These are phyloP conservation scores for Solanum dulcamara DNA, from an alignment of 257 asterid genomes.

Conservation along the genomic window DNA sequence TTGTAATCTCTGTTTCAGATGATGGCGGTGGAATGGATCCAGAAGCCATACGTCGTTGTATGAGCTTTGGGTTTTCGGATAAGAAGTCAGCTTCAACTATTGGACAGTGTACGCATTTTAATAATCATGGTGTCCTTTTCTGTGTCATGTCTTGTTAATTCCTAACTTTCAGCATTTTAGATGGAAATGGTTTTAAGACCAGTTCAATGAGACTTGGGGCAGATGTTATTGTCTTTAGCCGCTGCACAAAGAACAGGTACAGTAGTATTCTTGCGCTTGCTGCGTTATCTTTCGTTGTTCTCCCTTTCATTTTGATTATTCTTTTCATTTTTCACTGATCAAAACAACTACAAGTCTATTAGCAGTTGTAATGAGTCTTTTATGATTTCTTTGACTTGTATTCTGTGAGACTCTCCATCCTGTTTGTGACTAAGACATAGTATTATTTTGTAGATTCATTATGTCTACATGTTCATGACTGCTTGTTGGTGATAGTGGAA, in stretches of 20 bases:
- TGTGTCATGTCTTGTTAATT: neutral
- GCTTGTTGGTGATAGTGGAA: neutral
- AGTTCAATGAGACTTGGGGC: slow-evolving; percentile 98
- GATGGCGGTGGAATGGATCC: slow-evolving; percentile 98
- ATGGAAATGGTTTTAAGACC: slow-evolving; percentile 98
- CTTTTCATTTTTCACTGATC: neutral
- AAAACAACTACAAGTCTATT: neutral
- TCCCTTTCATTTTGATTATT: neutral
- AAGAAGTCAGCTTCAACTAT: slow-evolving; percentile 61
- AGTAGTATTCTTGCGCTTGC: neutral
- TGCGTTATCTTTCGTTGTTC: neutral
- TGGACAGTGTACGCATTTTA: slow-evolving; percentile 58
- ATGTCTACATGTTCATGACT: neutral
- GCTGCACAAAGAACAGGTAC: slow-evolving; percentile 42
- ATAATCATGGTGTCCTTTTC: neutral
- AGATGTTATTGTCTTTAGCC: slow-evolving; percentile 85
- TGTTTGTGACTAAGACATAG: neutral
- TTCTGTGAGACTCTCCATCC: neutral
- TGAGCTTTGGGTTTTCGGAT: slow-evolving; percentile 92
- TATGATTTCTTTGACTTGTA: neutral
- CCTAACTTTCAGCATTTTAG: slow-evolving; percentile 40
- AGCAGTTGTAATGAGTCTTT: neutral
- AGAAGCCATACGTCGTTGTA: slow-evolving; percentile 71
- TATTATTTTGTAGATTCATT: neutral
- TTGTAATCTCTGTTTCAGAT: slow-evolving; percentile 33